Base-by-base conservation (phyloP, 1,284 basidiomycete species). In the Inonotus hispidus region DNA sequence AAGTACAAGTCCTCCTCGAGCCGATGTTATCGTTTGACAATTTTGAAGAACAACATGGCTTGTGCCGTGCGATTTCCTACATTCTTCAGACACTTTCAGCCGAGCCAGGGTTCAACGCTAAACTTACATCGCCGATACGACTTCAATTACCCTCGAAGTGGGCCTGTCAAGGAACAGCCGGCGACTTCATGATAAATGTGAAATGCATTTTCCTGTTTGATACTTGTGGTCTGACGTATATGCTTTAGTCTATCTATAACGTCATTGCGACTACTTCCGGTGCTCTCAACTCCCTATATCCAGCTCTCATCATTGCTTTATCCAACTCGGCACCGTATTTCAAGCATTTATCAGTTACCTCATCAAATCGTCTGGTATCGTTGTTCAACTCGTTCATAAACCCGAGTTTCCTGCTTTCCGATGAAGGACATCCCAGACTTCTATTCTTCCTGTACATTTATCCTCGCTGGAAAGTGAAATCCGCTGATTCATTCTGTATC, bases 341-440 rank as follows among this genome's bases (percentile, higher is more conserved):
- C 70, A 88, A 86, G 70, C 83, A 91, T 68, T 77, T 98, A 35
- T 88, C 87, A 45, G 85, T 94, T 23, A 85, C 87, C 35, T 85
- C 93, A 3, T 90, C 94, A 2, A 88, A 89, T 2, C 82, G 92
- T 8, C 79, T 99, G 6, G 72, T 95, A 37, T 92, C 95, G 69
- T 81, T 98, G 6, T 92, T 98, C 73, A 86, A 84, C 39, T 91
- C 94, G 0, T 96, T 98, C 70, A 87, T 93, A 0, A 90, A 88
- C 63, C 92, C 96, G 0, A 77, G 85, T 6, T 98, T 98, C 73
- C 76, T 99, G 41, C 77, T 99, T 29, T 88, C 92, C 0, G 95
- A 98, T 66, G 95, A 98, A 73, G 92, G 93, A 5, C 92, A 98
- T 71, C 96, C 96, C 2, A 78, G 95, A 55, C 75, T 98, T 25